Base-by-base conservation (phyloP, 441 rosid species). In the Manihot esculenta region DNA sequence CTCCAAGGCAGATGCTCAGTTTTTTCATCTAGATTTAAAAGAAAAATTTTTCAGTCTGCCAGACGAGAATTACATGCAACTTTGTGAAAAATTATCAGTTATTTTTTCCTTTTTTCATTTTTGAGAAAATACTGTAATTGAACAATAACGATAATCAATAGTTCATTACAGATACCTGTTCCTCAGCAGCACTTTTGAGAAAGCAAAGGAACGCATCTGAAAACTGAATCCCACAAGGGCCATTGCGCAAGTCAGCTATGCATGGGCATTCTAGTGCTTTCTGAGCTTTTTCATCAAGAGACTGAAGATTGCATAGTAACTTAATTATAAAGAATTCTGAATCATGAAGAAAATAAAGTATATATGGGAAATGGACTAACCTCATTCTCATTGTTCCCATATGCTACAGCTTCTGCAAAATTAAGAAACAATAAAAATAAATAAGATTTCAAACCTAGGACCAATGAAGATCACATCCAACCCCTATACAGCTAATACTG, bases 221-320 rank as follows among this genome's bases (percentile, higher is more conserved):
- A 83, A 94, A 94, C 79, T 81, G 90, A 72, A 56, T 62, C 9
- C 97, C 97, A 51, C 97, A 92, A 7, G 87, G 63, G 10, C 99
- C 95, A 54, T 64, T 84, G 60, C 93, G 89, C 79, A 94, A 78
- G 72, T 89, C 91, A 53, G 92, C 91, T n/a, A 94, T 80, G 81
- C 99, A 94, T 62, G 97, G 97, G 64, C 99, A 94, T 24, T 94
- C 93, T 45, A 94, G 75, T 41, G 97, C 97, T 83, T 85, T 94
- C 80, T 84, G 83, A 35, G 89, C 99, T 75, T 83, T 85, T 1
- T 78, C 90, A 66, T 94, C 96, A 51, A 87, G 79, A 70, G 94
- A 84, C 97, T 90, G 81, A 72, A 68, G 75, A 80, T 76, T 66
- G 50, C 67, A n/a, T 35, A 57, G 15, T 50, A 83, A 74, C 70